Evolutionary conservation across 345 rosid species (phyloP).

Genomic region (Odontarrhena argentea): DNA sequence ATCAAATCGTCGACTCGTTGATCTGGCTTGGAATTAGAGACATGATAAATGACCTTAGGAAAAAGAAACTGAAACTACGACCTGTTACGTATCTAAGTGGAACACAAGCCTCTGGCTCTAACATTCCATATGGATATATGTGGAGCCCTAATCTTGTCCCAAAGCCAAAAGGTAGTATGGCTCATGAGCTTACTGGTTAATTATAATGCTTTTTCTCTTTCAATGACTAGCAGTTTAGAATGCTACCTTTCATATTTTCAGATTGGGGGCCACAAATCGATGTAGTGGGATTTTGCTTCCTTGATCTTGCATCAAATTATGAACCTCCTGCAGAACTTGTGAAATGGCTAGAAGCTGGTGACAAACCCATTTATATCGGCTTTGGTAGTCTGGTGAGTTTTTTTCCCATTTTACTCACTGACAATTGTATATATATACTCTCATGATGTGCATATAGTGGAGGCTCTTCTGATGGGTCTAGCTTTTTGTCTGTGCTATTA

Average conservation of each 20-base stretch:
- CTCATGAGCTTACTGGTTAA: slow-evolving; percentile 15
- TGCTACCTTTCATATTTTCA: slow-evolving; percentile 40
- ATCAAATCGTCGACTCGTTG: slow-evolving; percentile 94
- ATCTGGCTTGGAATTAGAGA: slow-evolving; percentile 99
- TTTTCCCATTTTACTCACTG: slow-evolving; percentile 21
- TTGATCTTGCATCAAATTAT: slow-evolving; percentile 96
- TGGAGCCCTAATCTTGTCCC: slow-evolving; percentile 99
- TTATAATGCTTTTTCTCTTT: not conserved
- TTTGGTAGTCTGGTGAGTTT: slow-evolving; percentile 97
- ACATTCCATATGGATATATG: slow-evolving; percentile 94
- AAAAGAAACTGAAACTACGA: slow-evolving; percentile 85
- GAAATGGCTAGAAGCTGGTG: slow-evolving; percentile 90
- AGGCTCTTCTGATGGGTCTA: not conserved
- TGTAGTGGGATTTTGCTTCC: slow-evolving; percentile 98
- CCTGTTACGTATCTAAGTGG: slow-evolving; percentile 99
- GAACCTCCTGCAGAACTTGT: slow-evolving; percentile 88
- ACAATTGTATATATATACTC: not conserved
- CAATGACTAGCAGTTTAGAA: not conserved
- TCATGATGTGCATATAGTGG: not conserved
- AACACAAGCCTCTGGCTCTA: slow-evolving; percentile 83
- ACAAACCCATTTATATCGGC: slow-evolving; percentile 91
- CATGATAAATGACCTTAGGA: slow-evolving; percentile 91
- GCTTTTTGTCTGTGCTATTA: not conserved
- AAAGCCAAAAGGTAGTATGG: slow-evolving; percentile 86
- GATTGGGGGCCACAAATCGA: slow-evolving; percentile 98